phyloP scores from a whole-genome alignment of 805 yeast species.

The Yarrowia divulgata region DNA sequence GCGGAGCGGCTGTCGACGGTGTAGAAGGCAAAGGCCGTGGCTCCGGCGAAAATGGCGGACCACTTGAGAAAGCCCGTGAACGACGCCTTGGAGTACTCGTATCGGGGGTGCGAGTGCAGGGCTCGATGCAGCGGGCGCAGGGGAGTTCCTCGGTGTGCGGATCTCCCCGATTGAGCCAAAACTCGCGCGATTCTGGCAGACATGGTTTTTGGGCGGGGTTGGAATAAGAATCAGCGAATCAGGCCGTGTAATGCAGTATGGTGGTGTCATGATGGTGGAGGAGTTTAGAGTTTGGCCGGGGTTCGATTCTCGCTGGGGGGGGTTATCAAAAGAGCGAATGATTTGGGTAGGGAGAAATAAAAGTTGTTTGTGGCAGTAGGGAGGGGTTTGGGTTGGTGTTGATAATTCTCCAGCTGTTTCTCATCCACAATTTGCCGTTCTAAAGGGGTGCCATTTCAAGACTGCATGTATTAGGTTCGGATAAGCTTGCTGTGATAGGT shows the following conservation, averaged over 20 bases:
- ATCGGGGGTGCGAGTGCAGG: conserved; percentile 9
- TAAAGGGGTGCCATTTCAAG: too few species aligned
- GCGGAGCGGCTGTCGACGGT: conserved; percentile 80
- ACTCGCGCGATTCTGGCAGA: conserved; percentile 8
- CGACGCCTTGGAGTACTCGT: conserved; percentile 22
- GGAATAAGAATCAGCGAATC: conserved; percentile 16
- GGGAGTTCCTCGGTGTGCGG: neutral
- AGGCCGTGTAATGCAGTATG: neutral
- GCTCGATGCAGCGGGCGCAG: conserved; percentile 17
- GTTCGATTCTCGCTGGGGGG: conserved; percentile 2
- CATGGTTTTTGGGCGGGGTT: neutral
- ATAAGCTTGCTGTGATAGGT: conserved; percentile 15
- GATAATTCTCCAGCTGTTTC: too few species aligned
- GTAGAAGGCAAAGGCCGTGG: conserved; percentile 58
- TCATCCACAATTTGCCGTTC: too few species aligned
- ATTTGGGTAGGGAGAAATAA: too few species aligned
- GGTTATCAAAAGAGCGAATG: too few species aligned
- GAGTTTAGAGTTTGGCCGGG: neutral
- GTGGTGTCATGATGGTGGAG: conserved; percentile 24
- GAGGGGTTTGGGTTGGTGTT: too few species aligned
- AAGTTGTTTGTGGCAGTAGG: too few species aligned
- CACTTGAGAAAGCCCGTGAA: conserved; percentile 28
- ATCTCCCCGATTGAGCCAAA: conserved; percentile 4
- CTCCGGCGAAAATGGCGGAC: conserved; percentile 42
- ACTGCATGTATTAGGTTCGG: conserved; percentile 2